These are phyloP conservation scores for Aureobasidium mangrovei DNA, from an alignment of 2,329 filamentous ascomycete species.

Conservation along the genomic window DNA sequence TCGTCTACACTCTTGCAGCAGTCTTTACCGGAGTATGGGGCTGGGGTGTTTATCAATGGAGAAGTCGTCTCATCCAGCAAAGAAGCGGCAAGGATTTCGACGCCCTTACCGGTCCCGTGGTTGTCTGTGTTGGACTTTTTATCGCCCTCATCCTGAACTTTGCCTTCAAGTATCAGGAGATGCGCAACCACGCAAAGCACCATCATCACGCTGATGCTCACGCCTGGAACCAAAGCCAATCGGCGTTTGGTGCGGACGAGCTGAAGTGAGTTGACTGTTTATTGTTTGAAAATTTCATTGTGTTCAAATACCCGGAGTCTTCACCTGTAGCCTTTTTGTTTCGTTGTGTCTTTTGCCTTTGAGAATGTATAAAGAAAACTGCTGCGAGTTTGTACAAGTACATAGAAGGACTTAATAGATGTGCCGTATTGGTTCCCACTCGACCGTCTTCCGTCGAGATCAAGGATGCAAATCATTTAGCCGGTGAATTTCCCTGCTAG, in stretches of 20 bases:
- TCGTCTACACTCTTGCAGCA: conserved; percentile 74
- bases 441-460: no score
- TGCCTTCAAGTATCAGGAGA: conserved; percentile 53
- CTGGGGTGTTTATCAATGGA: conserved; percentile 68
- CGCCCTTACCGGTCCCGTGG: conserved; percentile 72
- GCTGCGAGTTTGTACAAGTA: no score
- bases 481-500: no score
- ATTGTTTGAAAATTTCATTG: neutral
- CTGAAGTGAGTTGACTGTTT: neutral
- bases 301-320: neutral
- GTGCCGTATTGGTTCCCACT: no score
- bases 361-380: no score
- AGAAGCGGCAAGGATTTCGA: conserved; percentile 91
- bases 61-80: conserved; percentile 70
- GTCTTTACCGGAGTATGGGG: conserved; percentile 82
- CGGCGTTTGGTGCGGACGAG: neutral
- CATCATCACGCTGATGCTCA: neutral
- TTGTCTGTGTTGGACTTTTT: conserved; percentile 72
- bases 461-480: no score
- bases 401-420: no score
- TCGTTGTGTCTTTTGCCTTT: neutral
- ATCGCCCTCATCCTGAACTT: conserved; percentile 79
- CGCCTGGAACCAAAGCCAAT: neutral
- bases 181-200: neutral
- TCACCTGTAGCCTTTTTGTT: neutral